Percentiles rank a stretch among this genome's conserved stretches.
Conservation (phyloP, 2,329 filamentous ascomycete species). For the Geosmithia flava region DNA sequence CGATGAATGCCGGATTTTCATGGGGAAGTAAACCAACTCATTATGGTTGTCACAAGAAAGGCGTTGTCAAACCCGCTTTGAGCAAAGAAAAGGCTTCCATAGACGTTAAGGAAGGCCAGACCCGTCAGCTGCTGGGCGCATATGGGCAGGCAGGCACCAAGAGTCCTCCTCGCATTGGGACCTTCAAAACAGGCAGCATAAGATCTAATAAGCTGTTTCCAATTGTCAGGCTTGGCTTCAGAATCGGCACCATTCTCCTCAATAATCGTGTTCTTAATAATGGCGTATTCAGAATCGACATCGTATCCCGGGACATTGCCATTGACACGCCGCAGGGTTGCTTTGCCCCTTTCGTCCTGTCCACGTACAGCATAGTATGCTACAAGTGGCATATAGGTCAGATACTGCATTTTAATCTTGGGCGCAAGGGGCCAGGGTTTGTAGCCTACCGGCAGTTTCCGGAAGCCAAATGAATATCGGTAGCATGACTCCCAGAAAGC, state of each 20-base stretch:
- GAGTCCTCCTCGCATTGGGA: slow-evolving; percentile 7
- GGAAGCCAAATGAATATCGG: slow-evolving; percentile 24
- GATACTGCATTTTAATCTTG: no score
- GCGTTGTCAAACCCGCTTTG: slow-evolving; percentile 9
- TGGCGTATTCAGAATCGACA: slow-evolving; percentile 13
- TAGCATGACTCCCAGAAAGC: slow-evolving; percentile 25
- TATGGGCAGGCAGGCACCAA: slow-evolving; percentile 16
- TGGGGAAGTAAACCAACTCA: slow-evolving; percentile 5
- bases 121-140: slow-evolving; percentile 11
- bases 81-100: slow-evolving; percentile 11
- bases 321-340: slow-evolving; percentile 8
- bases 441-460: slow-evolving; percentile 19
- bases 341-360: slow-evolving; percentile 8
- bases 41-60: slow-evolving; percentile 5
- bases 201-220: neutral
- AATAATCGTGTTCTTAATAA: slow-evolving; percentile 8
- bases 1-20: slow-evolving; percentile 6
- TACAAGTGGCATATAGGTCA: no score
- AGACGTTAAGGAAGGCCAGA: slow-evolving; percentile 9
- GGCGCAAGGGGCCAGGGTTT: no score
- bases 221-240: slow-evolving; percentile 5
- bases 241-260: slow-evolving; percentile 11
- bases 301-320: slow-evolving; percentile 13
- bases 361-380: slow-evolving; percentile 20
- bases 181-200: neutral